Conservation (phyloP, 139 green algal species). For the Dunaliella sp. region DNA sequence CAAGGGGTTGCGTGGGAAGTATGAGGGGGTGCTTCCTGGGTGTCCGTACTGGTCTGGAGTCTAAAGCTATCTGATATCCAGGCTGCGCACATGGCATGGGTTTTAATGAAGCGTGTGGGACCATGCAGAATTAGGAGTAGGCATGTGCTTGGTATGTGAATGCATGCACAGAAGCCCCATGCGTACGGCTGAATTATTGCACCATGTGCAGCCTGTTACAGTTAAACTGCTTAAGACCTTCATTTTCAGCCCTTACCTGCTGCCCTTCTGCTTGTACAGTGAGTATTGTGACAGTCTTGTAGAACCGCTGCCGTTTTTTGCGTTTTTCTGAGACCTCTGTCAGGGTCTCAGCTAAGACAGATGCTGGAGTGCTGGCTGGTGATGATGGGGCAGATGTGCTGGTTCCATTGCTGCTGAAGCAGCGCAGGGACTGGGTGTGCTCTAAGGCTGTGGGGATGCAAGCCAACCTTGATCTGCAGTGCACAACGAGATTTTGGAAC, state of each 20-base stretch:
- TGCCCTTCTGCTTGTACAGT: neutral
- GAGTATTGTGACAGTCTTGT: neutral
- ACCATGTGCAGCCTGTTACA: too few relatives aligned
- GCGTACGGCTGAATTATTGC: too few relatives aligned
- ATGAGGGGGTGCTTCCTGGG: constrained; percentile 62
- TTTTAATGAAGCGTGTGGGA: too few relatives aligned
- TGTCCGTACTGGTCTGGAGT: constrained; percentile 65
- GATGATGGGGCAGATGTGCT: neutral
- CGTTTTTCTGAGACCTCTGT: neutral
- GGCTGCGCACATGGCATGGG: neutral
- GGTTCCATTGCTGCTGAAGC: neutral
- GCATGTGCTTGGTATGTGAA: too few relatives aligned
- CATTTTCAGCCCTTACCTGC: too few relatives aligned
- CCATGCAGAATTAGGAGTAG: too few relatives aligned
- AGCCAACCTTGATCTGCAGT: too few relatives aligned
- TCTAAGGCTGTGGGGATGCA: neutral
- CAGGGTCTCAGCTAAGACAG: neutral
- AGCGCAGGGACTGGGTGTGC: neutral
- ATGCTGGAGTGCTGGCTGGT: neutral
- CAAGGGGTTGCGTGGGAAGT: constrained; percentile 67
- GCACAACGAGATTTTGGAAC: too few relatives aligned
- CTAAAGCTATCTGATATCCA: constrained; percentile 63
- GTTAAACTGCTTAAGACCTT: too few relatives aligned
- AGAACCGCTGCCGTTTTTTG: neutral
- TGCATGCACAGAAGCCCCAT: too few relatives aligned